Base-by-base conservation (phyloP, 23 red algal genomes). In the Gracilaria caudata region DNA sequence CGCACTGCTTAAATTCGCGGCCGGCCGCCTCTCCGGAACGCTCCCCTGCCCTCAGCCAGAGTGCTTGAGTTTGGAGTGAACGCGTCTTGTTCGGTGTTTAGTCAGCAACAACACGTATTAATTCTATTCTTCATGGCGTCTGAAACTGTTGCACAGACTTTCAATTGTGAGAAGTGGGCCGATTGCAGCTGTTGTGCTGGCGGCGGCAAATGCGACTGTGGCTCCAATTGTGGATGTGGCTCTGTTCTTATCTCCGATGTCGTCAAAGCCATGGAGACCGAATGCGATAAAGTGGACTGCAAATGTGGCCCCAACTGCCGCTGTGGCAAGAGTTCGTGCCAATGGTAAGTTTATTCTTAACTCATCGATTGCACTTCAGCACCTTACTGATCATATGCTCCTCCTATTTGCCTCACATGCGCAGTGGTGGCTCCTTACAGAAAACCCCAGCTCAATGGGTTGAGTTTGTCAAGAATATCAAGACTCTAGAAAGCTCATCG, bases 81-180 rank as follows among this genome's bases (percentile, higher is more conserved):
- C 57, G 57, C 23, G 9, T 61, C 57, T 61, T 30, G n/a, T 61
- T 29, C 49, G 13, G n/a, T 60, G 57, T 24, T 60, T 28, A 28
- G 23, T 29, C 28, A 2, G 4, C 2, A 7, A 6, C 57, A 60
- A 4, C 25, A 28, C 4, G 26, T 29, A 2, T 19, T 66, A 2
- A 53, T 66, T 30, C 61, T 66, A 36, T 35, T 36, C 61, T 0
- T 33, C 25, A 66, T 66, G 61, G 61, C 61, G 14, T 66, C 61
- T 66, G 29, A 66, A 66, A 24, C 61, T 66, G 30, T 16, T 35
- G 0, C 61, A 16, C 38, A 38, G 39, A 29, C 43, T 21, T 75
- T 75, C 38, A 36, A 19, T 29, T 87, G 83, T 60, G 66, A 75
- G 26, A 90, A 90, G 51, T 90, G 86, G 86, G 86, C 86, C 38